Conservation (phyloP, 768 basidiomycete genomes). For the Naematelia aurantialba region DNA sequence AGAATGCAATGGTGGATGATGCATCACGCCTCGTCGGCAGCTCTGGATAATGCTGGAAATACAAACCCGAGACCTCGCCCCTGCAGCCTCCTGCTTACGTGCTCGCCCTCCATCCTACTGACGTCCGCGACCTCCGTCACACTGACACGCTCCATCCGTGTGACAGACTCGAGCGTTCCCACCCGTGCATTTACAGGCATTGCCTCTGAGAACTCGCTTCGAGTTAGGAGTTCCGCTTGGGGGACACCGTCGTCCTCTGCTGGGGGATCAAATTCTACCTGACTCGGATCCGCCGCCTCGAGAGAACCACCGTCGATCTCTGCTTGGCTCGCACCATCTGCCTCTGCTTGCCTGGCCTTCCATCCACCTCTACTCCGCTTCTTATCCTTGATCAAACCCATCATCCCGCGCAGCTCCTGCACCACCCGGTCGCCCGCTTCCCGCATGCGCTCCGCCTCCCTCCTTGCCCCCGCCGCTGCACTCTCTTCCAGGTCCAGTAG, state of each 20-base stretch:
- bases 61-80: not conserved
- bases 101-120: not conserved
- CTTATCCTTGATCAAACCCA: conserved; percentile 20
- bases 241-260: too few species aligned
- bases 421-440: conserved; percentile 23
- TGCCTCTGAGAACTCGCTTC: too few species aligned
- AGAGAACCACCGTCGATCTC: not conserved
- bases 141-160: not conserved
- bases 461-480: not conserved
- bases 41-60: not conserved
- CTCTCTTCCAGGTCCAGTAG: conserved; percentile 8
- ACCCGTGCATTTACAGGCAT: too few species aligned
- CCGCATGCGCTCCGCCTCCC: not conserved
- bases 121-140: not conserved
- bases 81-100: not conserved
- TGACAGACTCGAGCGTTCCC: not conserved
- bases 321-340: not conserved
- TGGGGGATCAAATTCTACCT: too few species aligned
- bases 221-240: too few species aligned
- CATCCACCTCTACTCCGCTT: not conserved
- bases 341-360: not conserved
- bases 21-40: not conserved
- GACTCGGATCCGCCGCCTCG: not conserved
- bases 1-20: not conserved
- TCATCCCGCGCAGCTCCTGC: conserved; percentile 36